Percentiles rank a stretch among this genome's conserved stretches.
Evolutionary conservation across 345 rosid genomes (phyloP).

Genomic region (Citrus unshiu): DNA sequence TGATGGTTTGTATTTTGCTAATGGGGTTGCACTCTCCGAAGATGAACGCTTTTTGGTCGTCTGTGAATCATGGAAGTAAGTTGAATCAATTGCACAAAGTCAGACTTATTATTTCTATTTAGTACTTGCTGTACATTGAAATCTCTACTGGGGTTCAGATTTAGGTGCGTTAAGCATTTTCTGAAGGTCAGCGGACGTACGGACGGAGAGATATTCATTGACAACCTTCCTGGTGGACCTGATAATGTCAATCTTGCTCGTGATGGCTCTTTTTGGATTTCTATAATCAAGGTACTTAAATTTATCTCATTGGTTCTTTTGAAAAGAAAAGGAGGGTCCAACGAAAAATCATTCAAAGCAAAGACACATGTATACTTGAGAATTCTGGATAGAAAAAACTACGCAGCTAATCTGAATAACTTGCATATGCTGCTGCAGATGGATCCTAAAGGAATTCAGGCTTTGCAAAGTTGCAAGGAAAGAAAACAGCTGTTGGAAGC

Average conservation of each 20-base stretch:
- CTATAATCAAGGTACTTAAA: conserved; percentile 23
- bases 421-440: too few relatives aligned
- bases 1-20: conserved; percentile 33
- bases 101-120: neutral
- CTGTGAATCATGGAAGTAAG: conserved; percentile 51
- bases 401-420: too few relatives aligned
- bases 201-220: conserved; percentile 37
- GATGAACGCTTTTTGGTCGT: conserved; percentile 40
- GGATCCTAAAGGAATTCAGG: too few relatives aligned
- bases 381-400: too few relatives aligned
- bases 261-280: conserved; percentile 56
- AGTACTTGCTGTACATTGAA: neutral
- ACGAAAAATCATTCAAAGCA: too few relatives aligned
- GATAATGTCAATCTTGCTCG: conserved; percentile 54
- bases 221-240: conserved; percentile 48
- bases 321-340: too few relatives aligned
- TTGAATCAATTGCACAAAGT: neutral
- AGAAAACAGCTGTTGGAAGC: too few relatives aligned
- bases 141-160: conserved; percentile 20
- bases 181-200: conserved; percentile 25
- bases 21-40: conserved; percentile 48
- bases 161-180: conserved; percentile 44
- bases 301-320: too few relatives aligned
- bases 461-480: too few relatives aligned
- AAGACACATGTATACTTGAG: too few relatives aligned